These are phyloP conservation scores for Metschnikowia shivogae DNA, from an alignment of 805 yeast genomes.

Conservation along the genomic window DNA sequence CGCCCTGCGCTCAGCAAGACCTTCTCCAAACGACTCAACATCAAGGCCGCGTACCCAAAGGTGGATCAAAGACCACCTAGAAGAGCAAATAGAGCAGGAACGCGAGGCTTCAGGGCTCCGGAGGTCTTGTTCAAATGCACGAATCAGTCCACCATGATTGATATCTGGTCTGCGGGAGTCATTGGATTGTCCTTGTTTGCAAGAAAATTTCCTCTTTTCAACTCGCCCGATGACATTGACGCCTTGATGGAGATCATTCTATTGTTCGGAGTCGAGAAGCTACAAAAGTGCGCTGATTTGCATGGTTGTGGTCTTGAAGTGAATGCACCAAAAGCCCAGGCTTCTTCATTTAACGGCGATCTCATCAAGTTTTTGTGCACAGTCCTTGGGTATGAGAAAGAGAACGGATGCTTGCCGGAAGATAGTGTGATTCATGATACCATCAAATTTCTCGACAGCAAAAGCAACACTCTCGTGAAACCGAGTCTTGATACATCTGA, in stretches of 20 bases:
- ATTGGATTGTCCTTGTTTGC: constrained; percentile 73
- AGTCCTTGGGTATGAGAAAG: constrained; percentile 39
- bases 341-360: constrained; percentile 27
- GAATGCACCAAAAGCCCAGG: constrained; percentile 18
- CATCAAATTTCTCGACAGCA: constrained; percentile 43
- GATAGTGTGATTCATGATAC: constrained; percentile 73
- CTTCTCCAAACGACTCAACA: constrained; percentile 22
- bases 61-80: constrained; percentile 85
- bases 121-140: constrained; percentile 86
- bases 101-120: constrained; percentile 92
- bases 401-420: constrained; percentile 58
- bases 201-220: constrained; percentile 87
- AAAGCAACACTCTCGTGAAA: constrained; percentile 31
- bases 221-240: constrained; percentile 89
- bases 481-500: constrained; percentile 18
- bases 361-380: constrained; percentile 27
- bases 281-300: constrained; percentile 72
- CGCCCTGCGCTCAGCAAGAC: constrained; percentile 16
- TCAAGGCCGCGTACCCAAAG: constrained; percentile 65
- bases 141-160: constrained; percentile 76
- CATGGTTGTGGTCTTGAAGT: constrained; percentile 87
- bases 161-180: constrained; percentile 92
- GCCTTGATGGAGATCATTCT: constrained; percentile 81
- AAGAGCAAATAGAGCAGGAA: constrained; percentile 95
- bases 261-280: constrained; percentile 69